phyloP scores from a whole-genome alignment of 106 monocot species.

The Dioscorea alata region DNA sequence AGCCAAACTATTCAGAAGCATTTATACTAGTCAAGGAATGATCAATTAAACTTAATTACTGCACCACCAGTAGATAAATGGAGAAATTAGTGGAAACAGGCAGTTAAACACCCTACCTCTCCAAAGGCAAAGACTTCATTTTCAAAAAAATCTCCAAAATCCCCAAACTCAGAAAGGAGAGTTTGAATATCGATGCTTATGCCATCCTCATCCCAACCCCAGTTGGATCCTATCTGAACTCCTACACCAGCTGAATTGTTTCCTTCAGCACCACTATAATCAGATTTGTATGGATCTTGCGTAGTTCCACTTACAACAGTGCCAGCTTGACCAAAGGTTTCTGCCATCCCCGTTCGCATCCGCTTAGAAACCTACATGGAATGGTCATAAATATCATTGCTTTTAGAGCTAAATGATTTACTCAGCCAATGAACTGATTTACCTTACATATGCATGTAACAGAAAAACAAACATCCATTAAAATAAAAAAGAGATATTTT shows the following conservation, averaged over 20 bases:
- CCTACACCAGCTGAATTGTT: slow-evolving; percentile 30
- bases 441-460: too few species aligned
- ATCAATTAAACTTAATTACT: too few species aligned
- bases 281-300: slow-evolving; percentile 31
- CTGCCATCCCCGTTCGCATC: slow-evolving; percentile 30
- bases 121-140: slow-evolving; percentile 68
- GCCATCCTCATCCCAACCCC: slow-evolving; percentile 64
- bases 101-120: slow-evolving; percentile 49
- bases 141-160: slow-evolving; percentile 86
- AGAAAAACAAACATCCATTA: too few species aligned
- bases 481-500: too few species aligned
- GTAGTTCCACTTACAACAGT: slow-evolving; percentile 25
- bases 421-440: too few species aligned
- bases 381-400: too few species aligned
- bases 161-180: slow-evolving; percentile 77
- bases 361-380: slow-evolving; percentile 68
- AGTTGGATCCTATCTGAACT: slow-evolving; percentile 34
- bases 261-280: slow-evolving; percentile 32
- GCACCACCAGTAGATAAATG: too few species aligned
- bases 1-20: too few species aligned
- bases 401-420: too few species aligned
- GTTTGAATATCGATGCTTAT: slow-evolving; percentile 51
- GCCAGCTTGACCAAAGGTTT: slow-evolving; percentile 45
- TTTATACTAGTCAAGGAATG: too few species aligned
- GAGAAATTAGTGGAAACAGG: neutral